Evolutionary conservation across 768 basidiomycete species (phyloP), one percentile per base, ranked within the genome.

Genomic region (Hemileccinum rubropunctum): DNA sequence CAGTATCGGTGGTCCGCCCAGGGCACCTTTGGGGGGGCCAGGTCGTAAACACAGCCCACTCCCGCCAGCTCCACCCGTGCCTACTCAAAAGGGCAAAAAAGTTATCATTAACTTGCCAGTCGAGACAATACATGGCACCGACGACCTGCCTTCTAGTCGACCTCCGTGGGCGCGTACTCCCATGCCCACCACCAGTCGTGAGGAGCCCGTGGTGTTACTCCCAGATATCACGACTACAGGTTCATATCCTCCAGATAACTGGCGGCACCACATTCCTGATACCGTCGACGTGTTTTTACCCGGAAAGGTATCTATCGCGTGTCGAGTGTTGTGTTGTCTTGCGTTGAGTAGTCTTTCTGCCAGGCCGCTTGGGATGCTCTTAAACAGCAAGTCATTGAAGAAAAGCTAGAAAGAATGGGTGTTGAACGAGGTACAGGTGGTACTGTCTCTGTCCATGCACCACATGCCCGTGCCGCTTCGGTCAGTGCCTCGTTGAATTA

Each of bases 1-100:
- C 38, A 88, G 84, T 63, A 80, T 87, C 36, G 91, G 91, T 12
- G 91, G 91, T 7, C 91, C 91, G n/a, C 91, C 91, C 9, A 93
- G 92, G 65, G 91, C 91, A 1, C 78, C 82, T 1, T 71, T 93
- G 3, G 91, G 91, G 15, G 91, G 91, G 0, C 89, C 86, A 12
- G 79, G 82, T 39, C 79, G 86, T 39, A 92, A 88, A 69, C 75
- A 83, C 44, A 87, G 83, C 65, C 88, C 88, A 11, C 69, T 86
- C 51, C 75, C 81, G 10, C 62, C 64, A 13, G 49, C 56, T 10
- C 62, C 66, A 52, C 67, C 42, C 37, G 40, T 69, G 1, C 68
- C 74, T 26, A 63, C 58, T 45, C 53, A 47, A 26, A 89, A 88
- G 68, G 61, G 66, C 23, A 91, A 87, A 75, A 91, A 86, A 64